Evolutionary conservation across 306 rosid species (phyloP).

Genomic region (Parietaria judaica): DNA sequence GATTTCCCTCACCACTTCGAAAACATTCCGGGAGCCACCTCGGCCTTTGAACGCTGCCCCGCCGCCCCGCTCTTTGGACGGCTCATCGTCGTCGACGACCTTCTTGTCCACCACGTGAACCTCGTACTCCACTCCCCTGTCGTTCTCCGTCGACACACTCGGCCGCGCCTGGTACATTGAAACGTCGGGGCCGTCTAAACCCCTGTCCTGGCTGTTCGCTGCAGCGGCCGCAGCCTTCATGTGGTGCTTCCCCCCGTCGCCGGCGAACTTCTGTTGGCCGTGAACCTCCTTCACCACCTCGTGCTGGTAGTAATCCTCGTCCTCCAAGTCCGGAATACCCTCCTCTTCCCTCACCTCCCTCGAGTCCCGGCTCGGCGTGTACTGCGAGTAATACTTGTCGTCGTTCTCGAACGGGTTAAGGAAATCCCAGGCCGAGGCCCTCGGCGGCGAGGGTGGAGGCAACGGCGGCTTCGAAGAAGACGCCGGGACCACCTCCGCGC

Average conservation of each 20-base stretch:
- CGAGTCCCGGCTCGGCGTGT: slow-evolving; percentile 68
- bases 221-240: not conserved
- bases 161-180: slow-evolving; percentile 40
- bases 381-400: slow-evolving; percentile 37
- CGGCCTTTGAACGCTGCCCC: slow-evolving; percentile 40
- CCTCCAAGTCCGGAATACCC: slow-evolving; percentile 97
- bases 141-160: slow-evolving; percentile 27
- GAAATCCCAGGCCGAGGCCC: slow-evolving; percentile 65
- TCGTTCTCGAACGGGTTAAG: slow-evolving; percentile 51
- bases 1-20: slow-evolving; percentile 68
- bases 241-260: slow-evolving; percentile 23
- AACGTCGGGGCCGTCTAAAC: slow-evolving; percentile 18
- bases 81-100: slow-evolving; percentile 50
- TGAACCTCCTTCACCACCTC: slow-evolving; percentile 83
- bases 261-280: slow-evolving; percentile 47
- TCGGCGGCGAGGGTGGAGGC: slow-evolving; percentile 83
- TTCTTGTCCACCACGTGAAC: slow-evolving; percentile 62
- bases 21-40: slow-evolving; percentile 45
- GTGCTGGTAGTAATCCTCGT: slow-evolving; percentile 43
- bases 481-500: slow-evolving; percentile 22
- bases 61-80: slow-evolving; percentile 38
- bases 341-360: slow-evolving; percentile 83
- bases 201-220: slow-evolving; percentile 19
- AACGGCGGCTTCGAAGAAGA: slow-evolving; percentile 54
- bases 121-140: slow-evolving; percentile 40